These are phyloP conservation scores for Trichoderma atroviride DNA, from an alignment of 2,329 filamentous ascomycete species.

Conservation along the genomic window DNA sequence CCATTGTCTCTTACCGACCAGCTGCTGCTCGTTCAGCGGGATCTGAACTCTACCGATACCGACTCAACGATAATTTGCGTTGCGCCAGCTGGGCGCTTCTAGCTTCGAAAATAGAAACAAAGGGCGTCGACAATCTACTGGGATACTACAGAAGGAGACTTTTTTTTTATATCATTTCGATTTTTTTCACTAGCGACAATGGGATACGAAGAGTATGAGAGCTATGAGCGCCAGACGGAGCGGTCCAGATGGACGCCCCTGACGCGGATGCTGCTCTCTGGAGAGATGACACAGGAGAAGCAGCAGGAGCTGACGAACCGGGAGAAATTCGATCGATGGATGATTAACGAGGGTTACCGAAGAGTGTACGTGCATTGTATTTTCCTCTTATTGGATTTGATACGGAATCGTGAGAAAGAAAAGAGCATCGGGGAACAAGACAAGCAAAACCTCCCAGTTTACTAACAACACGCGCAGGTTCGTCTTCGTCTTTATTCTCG, in stretches of 20 bases:
- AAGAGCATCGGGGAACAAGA: neutral
- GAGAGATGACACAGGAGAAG: constrained; percentile 76
- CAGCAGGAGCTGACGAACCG: constrained; percentile 67
- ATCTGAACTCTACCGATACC: constrained; percentile 49
- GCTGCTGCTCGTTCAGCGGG: constrained; percentile 52
- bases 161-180: neutral
- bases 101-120: neutral
- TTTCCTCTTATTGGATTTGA: neutral
- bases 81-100: neutral
- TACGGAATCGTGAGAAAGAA: neutral
- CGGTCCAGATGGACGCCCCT: constrained; percentile 81
- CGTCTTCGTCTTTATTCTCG: constrained; percentile 72
- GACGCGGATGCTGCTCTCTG: constrained; percentile 79
- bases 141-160: neutral
- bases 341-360: constrained; percentile 85
- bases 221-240: constrained; percentile 56
- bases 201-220: constrained; percentile 36
- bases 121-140: neutral
- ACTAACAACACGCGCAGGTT: constrained; percentile 54
- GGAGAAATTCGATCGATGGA: constrained; percentile 81
- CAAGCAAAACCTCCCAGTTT: neutral
- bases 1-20: neutral
- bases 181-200: constrained; percentile 29
- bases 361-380: constrained; percentile 63
- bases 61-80: neutral